Percentiles rank a stretch among this genome's conserved stretches.
These are phyloP conservation scores for Metarhizium sp. DNA, from an alignment of 2,329 filamentous ascomycete genomes.

Conservation along the genomic window DNA sequence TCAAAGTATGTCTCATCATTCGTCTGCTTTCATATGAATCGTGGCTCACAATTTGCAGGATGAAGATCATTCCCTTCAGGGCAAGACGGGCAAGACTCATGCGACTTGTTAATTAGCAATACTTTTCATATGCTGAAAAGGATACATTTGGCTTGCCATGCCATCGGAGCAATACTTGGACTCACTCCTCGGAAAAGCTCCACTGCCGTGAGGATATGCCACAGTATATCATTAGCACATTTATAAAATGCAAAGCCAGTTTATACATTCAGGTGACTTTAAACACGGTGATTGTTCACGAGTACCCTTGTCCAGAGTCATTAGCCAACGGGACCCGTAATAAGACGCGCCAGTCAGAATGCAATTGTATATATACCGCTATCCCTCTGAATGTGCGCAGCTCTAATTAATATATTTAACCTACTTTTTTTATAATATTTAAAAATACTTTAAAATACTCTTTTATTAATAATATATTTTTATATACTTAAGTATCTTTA, in stretches of 20 bases:
- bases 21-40: background rate
- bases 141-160: background rate
- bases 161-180: background rate
- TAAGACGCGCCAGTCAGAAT: background rate
- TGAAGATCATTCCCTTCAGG: constrained; percentile 81
- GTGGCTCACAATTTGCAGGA: constrained; percentile 32
- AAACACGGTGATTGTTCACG: too few relatives aligned
- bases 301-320: background rate
- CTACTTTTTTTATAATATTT: too few relatives aligned
- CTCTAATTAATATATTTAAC: too few relatives aligned
- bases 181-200: background rate
- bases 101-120: constrained; percentile 56
- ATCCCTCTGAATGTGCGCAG: too few relatives aligned
- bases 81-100: constrained; percentile 85
- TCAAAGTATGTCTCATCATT: constrained; percentile 30
- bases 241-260: background rate
- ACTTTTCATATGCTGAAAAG: constrained; percentile 3
- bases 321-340: background rate
- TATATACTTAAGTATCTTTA: too few relatives aligned
- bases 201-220: background rate
- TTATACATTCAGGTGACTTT: background rate
- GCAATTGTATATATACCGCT: background rate
- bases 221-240: background rate
- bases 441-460: too few relatives aligned
- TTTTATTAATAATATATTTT: too few relatives aligned